Percentiles rank a stretch among this genome's conserved stretches.
Evolutionary conservation across 495 filamentous ascomycete species (phyloP).

Genomic region (Daldinia bambusicola): DNA sequence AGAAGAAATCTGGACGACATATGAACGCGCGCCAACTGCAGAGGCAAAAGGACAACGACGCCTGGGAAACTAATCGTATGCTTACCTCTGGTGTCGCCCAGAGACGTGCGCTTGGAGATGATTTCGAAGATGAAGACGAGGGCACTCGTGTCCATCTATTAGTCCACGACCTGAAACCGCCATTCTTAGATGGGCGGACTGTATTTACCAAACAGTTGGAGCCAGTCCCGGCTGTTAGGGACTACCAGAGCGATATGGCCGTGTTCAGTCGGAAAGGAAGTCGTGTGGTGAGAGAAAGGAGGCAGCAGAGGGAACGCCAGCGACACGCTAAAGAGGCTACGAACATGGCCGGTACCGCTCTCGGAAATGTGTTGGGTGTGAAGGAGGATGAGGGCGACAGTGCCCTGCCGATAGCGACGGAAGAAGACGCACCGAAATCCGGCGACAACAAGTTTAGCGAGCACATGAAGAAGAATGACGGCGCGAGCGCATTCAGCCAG

Average conservation of each 20-base stretch:
- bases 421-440: constrained; percentile 66
- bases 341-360: constrained; percentile 87
- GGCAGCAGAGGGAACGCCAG: constrained; percentile 92
- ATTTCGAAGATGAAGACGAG: constrained; percentile 92
- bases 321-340: constrained; percentile 97
- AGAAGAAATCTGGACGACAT: constrained; percentile 76
- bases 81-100: constrained; percentile 95
- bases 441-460: constrained; percentile 82
- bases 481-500: constrained; percentile 90
- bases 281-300: constrained; percentile 86
- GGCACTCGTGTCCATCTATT: constrained; percentile 89
- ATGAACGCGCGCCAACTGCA: constrained; percentile 78
- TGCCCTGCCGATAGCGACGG: constrained; percentile 77
- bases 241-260: constrained; percentile 98
- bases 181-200: constrained; percentile 92
- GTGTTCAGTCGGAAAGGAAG: constrained; percentile 98
- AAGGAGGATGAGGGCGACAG: constrained; percentile 95
- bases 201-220: constrained; percentile 98
- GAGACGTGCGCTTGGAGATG: constrained; percentile 78
- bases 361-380: constrained; percentile 94
- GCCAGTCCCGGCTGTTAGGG: constrained; percentile 89
- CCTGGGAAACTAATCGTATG: constrained; percentile 99
- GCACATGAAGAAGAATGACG: constrained; percentile 88
- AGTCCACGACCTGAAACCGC: constrained; percentile 92
- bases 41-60: constrained; percentile 93